These are phyloP conservation scores for Globisporangium lucens DNA, from an alignment of 352 stramenopile species.

Conservation along the genomic window DNA sequence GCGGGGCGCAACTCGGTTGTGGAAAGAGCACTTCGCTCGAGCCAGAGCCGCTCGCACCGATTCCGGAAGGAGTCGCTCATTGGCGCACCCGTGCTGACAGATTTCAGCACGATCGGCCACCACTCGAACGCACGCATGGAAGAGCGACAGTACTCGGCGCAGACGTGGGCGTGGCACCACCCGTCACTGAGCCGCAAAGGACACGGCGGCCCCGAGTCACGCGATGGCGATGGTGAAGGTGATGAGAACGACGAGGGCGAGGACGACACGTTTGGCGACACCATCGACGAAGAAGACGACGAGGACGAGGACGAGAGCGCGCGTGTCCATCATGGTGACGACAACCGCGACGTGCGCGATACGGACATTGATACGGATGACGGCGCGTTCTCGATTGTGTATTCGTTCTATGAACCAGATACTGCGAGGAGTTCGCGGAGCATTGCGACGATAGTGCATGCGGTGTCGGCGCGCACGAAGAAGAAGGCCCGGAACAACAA, in stretches of 20 bases:
- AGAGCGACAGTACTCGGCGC: constrained; percentile 39
- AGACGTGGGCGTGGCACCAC: constrained; percentile 54
- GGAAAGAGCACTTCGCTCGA: constrained; percentile 4
- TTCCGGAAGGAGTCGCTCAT: constrained; percentile 34
- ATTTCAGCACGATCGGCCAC: constrained; percentile 35
- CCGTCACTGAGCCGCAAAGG: background rate
- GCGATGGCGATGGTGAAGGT: background rate
- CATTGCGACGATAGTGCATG: constrained; percentile 13
- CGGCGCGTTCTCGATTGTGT: constrained; percentile 3
- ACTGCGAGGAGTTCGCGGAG: constrained; percentile 25
- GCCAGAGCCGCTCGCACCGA: constrained; percentile 11
- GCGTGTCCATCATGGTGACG: constrained; percentile 16
- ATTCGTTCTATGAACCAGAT: background rate
- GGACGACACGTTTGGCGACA: constrained; percentile 17
- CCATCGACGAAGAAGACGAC: constrained; percentile 20
- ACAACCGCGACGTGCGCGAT: background rate
- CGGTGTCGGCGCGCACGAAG: constrained; percentile 6
- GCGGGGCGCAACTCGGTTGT: constrained; percentile 11
- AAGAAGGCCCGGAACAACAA: constrained; percentile 15
- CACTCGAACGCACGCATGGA: constrained; percentile 53
- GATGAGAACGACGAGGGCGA: constrained; percentile 11
- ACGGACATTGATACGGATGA: constrained; percentile 17
- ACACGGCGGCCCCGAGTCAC: background rate
- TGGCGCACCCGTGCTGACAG: constrained; percentile 27
- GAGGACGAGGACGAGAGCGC: constrained; percentile 18